Evolutionary conservation across 176 grass and related monocot species (phyloP).

Genomic region (Oropetium thomaeum): DNA sequence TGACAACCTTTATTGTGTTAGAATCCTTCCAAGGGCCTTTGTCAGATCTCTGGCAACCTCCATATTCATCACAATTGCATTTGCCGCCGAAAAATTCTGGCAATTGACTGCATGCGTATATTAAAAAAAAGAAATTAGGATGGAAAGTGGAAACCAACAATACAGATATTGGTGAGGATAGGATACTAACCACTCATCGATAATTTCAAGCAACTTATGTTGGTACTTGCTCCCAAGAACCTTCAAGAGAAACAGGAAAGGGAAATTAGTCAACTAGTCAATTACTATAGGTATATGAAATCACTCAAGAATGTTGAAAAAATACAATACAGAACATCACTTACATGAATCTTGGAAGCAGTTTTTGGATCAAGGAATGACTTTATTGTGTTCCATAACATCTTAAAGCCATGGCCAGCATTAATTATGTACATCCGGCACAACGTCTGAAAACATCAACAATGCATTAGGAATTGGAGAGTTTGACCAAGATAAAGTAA

Average conservation of each 20-base stretch:
- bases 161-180: slow-evolving; percentile 15
- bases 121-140: slow-evolving; percentile 33
- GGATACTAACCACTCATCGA: slow-evolving; percentile 70
- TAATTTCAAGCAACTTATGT: slow-evolving; percentile 86
- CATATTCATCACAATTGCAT: slow-evolving; percentile 75
- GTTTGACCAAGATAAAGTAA: slow-evolving; percentile 34
- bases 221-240: slow-evolving; percentile 94
- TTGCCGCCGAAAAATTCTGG: slow-evolving; percentile 87
- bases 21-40: slow-evolving; percentile 94
- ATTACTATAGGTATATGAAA: slow-evolving; percentile 6
- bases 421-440: slow-evolving; percentile 89
- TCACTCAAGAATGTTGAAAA: slow-evolving; percentile 28
- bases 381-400: slow-evolving; percentile 92
- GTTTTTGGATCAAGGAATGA: slow-evolving; percentile 99
- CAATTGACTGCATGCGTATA: slow-evolving; percentile 61
- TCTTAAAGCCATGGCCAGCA: slow-evolving; percentile 88
- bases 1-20: slow-evolving; percentile 67
- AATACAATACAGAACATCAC: not conserved
- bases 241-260: slow-evolving; percentile 48
- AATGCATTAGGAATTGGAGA: slow-evolving; percentile 20
- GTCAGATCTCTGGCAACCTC: slow-evolving; percentile 87
- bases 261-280: no score
- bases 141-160: slow-evolving; percentile 26
- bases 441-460: slow-evolving; percentile 57
- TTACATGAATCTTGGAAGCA: slow-evolving; percentile 96